phyloP scores from a whole-genome alignment of 306 rosid genomes.

The Lablab purpureus region DNA sequence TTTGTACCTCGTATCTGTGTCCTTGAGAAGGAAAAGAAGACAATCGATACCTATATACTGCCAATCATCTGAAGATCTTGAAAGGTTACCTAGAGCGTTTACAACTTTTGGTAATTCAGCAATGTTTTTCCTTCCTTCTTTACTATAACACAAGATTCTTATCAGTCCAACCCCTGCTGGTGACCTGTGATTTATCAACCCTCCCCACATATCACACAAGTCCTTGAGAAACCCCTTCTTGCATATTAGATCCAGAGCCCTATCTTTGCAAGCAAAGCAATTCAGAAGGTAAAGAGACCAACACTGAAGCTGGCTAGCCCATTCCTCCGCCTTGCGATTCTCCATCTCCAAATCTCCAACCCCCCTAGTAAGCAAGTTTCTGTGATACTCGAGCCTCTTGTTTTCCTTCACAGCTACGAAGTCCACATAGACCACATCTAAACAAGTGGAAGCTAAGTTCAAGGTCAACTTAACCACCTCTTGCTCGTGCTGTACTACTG shows the following conservation, averaged over 20 bases:
- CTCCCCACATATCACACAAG: slow-evolving; percentile 83
- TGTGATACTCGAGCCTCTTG: slow-evolving; percentile 60
- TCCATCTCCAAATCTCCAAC: slow-evolving; percentile 75
- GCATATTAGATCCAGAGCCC: slow-evolving; percentile 63
- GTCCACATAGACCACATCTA: slow-evolving; percentile 57
- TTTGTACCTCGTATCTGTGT: slow-evolving; percentile 66
- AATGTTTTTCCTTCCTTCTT: slow-evolving; percentile 64
- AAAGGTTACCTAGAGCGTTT: slow-evolving; percentile 59
- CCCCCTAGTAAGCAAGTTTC: slow-evolving; percentile 78
- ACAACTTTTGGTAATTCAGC: slow-evolving; percentile 56
- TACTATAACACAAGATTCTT: slow-evolving; percentile 70
- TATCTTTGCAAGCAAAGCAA: slow-evolving; percentile 80
- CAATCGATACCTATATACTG: slow-evolving; percentile 85
- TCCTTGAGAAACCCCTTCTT: slow-evolving; percentile 58
- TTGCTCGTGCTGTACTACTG: slow-evolving; percentile 54
- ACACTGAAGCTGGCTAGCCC: slow-evolving; percentile 82
- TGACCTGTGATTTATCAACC: slow-evolving; percentile 68
- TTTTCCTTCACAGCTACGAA: slow-evolving; percentile 54
- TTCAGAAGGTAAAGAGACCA: slow-evolving; percentile 78
- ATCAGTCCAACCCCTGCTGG: slow-evolving; percentile 77
- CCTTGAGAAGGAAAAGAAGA: slow-evolving; percentile 78
- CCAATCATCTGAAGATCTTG: slow-evolving; percentile 92
- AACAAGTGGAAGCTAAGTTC: slow-evolving; percentile 65
- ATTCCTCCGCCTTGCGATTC: slow-evolving; percentile 80
- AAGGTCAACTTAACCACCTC: slow-evolving; percentile 61